Conservation (phyloP, 805 yeast genomes). For the Brettanomyces anomalus region DNA sequence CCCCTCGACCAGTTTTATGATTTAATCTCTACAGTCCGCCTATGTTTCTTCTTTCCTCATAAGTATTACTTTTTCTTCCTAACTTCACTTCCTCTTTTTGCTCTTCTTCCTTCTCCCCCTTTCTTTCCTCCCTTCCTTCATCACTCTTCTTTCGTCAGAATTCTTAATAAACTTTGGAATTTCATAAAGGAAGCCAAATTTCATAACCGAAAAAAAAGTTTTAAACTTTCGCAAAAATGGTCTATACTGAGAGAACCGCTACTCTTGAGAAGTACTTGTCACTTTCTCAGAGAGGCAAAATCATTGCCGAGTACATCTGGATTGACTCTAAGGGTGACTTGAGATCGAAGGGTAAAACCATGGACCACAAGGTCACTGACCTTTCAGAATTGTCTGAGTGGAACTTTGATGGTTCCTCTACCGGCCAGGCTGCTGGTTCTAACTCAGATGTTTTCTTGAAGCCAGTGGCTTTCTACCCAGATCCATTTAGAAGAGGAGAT, state of each 20-base stretch:
- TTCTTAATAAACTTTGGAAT: not conserved
- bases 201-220: too few species aligned
- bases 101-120: not conserved
- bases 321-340: slow-evolving; percentile 85
- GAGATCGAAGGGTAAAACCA: slow-evolving; percentile 92
- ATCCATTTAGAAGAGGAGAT: slow-evolving; percentile 97
- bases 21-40: not conserved
- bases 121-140: not conserved
- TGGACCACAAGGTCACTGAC: slow-evolving; percentile 54
- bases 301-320: slow-evolving; percentile 97
- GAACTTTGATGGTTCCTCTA: slow-evolving; percentile 99
- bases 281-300: slow-evolving; percentile 75
- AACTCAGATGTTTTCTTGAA: slow-evolving; percentile 92
- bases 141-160: not conserved
- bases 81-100: not conserved
- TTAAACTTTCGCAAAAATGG: not conserved
- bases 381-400: slow-evolving; percentile 93
- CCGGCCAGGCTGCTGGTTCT: slow-evolving; percentile 97
- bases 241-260: slow-evolving; percentile 50
- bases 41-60: not conserved
- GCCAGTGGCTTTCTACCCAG: slow-evolving; percentile 93
- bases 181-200: too few species aligned
- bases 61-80: not conserved
- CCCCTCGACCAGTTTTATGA: not conserved
- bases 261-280: slow-evolving; percentile 76